These are phyloP conservation scores for Pirum gemmata DNA, from an alignment of 78 protist species.

Conservation along the genomic window DNA sequence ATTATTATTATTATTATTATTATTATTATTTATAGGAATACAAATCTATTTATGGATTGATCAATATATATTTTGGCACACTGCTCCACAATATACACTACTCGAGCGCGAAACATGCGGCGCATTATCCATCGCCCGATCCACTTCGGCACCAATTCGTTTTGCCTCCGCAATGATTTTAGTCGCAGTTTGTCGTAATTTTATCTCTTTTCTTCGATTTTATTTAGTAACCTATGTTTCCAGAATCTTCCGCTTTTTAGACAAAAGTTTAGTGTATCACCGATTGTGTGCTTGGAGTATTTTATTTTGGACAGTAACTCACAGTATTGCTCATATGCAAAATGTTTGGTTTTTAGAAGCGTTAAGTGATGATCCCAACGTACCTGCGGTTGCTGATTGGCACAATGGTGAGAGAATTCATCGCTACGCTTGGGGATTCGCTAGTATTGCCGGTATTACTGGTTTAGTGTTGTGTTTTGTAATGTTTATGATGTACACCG, in stretches of 20 bases:
- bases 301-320: slow-evolving; percentile 1
- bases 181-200: slow-evolving; percentile 69
- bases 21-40: background rate
- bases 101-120: slow-evolving; percentile 7
- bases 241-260: slow-evolving; percentile 61
- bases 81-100: background rate
- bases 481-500: slow-evolving; percentile 73
- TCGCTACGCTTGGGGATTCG: slow-evolving; percentile 16
- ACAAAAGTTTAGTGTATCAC: slow-evolving; percentile 73
- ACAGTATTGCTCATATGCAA: slow-evolving; percentile 39
- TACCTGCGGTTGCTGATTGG: background rate
- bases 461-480: slow-evolving; percentile 59
- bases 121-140: slow-evolving; percentile 57
- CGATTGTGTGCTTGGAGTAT: slow-evolving; percentile 60
- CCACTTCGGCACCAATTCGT: slow-evolving; percentile 54
- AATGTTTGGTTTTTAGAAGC: slow-evolving; percentile 1
- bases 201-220: slow-evolving; percentile 49
- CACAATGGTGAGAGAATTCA: background rate
- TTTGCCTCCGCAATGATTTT: slow-evolving; percentile 64
- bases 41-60: background rate
- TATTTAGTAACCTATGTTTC: background rate
- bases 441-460: slow-evolving; percentile 47
- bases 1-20: too few species aligned
- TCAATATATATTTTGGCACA: background rate
- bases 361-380: slow-evolving; percentile 22